phyloP scores from a whole-genome alignment of 2,329 filamentous ascomycete genomes.

The Onygenales sp. region DNA sequence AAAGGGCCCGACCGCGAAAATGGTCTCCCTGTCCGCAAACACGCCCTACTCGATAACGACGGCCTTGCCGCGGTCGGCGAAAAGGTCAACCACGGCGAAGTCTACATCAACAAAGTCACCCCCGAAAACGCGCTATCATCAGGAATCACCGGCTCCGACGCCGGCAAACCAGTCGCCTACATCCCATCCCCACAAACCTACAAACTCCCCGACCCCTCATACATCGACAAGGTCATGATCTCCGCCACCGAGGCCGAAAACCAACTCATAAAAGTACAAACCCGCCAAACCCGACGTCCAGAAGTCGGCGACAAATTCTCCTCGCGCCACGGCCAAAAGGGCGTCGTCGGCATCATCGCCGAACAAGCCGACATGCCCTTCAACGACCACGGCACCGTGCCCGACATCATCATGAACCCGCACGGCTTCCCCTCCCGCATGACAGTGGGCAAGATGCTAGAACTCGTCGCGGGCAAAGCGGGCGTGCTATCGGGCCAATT shows the following conservation, averaged over 20 bases:
- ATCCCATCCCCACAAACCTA: slow-evolving; percentile 52
- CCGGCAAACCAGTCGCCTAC: slow-evolving; percentile 38
- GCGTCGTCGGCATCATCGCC: slow-evolving; percentile 92
- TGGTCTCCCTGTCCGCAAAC: slow-evolving; percentile 54
- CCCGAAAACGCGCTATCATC: slow-evolving; percentile 69
- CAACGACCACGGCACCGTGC: slow-evolving; percentile 78
- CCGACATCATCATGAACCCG: slow-evolving; percentile 99
- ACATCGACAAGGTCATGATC: slow-evolving; percentile 94
- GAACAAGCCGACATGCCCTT: slow-evolving; percentile 97
- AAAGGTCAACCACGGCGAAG: slow-evolving; percentile 66
- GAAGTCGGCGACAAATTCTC: slow-evolving; percentile 98
- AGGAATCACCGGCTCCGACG: slow-evolving; percentile 51
- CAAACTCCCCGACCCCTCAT: slow-evolving; percentile 71
- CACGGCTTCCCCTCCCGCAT: slow-evolving; percentile 99
- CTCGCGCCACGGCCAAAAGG: slow-evolving; percentile 95
- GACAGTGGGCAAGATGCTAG: slow-evolving; percentile 97
- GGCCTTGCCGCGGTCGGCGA: slow-evolving; percentile 82
- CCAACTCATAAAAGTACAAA: slow-evolving; percentile 85
- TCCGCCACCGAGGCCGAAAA: slow-evolving; percentile 81
- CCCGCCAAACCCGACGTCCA: slow-evolving; percentile 86
- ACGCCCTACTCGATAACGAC: slow-evolving; percentile 69
- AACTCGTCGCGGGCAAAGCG: slow-evolving; percentile 89
- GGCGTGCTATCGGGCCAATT: slow-evolving; percentile 75
- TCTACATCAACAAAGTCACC: slow-evolving; percentile 82
- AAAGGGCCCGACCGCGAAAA: slow-evolving; percentile 55